Base-by-base conservation (phyloP, 176 grass and related monocot genomes). In the Themeda triandra region DNA sequence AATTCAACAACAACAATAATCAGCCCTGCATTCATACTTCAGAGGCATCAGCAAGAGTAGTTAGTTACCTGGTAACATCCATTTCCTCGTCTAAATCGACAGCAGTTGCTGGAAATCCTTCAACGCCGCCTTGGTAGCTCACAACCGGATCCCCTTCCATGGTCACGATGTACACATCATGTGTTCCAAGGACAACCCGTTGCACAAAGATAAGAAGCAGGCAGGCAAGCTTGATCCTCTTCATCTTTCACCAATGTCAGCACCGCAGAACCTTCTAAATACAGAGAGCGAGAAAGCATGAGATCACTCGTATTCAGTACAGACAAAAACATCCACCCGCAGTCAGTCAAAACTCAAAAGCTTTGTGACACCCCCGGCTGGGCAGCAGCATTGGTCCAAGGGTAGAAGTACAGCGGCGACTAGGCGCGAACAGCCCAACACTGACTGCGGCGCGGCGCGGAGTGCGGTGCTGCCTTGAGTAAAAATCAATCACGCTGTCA, bases 161-260 rank as follows among this genome's bases (percentile, higher is more conserved):
- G 19, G 87, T 87, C n/a, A 96, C 96, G 42, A 99, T 96, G 74
- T 99, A 99, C 21, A 99, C 93, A 76, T 99, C 93, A 66, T 93
- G 93, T 31, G 69, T 89, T 75, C 81, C 93, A 66, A 89, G 87
- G 25, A 76, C 91, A 17, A 88, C 72, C 21, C 84, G 82, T 12
- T 79, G 66, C 40, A 94, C 45, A 69, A 92, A 84, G 32, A 92
- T 75, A 31, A 94, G 78, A 82, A 92, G 69, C 63, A 94, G 59
- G 36, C 86, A 91, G 3, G 54, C 80, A 48, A 91, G 49, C 65
- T 53, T 56, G 15, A 86, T 31, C 81, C 74, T 71, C 85, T 87
- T 84, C 96, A 96, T 99, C 60, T 45, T 91, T 76, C 76, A 70
- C 24, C 63, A 49, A 12, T 18, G 29, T 17, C 13, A 2, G 65